A percentile compares a stretch with the other conserved stretches of the same genome.
phyloP scores from a whole-genome alignment of 192 early-diverging fungal genomes.

The Gamsiella multidivaricata region DNA sequence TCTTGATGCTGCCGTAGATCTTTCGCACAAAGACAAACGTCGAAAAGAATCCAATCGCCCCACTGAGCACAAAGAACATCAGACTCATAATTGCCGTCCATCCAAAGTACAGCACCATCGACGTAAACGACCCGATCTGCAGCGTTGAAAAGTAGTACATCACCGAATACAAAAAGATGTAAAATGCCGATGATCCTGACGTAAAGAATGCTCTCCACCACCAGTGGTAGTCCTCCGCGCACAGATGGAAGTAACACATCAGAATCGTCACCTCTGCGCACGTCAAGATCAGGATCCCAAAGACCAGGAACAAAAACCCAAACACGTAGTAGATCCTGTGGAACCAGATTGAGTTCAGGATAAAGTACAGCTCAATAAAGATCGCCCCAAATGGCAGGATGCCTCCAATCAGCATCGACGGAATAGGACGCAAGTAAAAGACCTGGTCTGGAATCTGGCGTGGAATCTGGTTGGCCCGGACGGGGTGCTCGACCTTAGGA shows the following conservation, averaged over 20 bases:
- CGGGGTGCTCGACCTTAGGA: constrained; percentile 77
- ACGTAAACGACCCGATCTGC: constrained; percentile 81
- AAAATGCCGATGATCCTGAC: constrained; percentile 86
- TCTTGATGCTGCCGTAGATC: constrained; percentile 88
- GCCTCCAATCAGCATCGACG: constrained; percentile 83
- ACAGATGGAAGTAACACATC: constrained; percentile 90
- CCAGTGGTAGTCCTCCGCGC: constrained; percentile 86
- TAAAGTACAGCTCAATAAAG: constrained; percentile 97
- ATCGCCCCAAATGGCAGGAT: constrained; percentile 92
- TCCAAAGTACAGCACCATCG: constrained; percentile 90
- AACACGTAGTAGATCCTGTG: constrained; percentile 94
- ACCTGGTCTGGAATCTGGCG: constrained; percentile 91
- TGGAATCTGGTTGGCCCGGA: constrained; percentile 92
- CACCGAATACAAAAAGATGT: constrained; percentile 89
- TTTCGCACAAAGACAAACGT: constrained; percentile 81
- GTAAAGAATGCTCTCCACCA: constrained; percentile 92
- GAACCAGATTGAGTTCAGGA: constrained; percentile 95
- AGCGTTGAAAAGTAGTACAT: constrained; percentile 86
- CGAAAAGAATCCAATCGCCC: constrained; percentile 83
- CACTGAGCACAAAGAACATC: constrained; percentile 80
- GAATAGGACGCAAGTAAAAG: constrained; percentile 79
- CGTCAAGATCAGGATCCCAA: constrained; percentile 84
- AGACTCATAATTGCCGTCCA: constrained; percentile 84
- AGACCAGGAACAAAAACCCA: constrained; percentile 92
- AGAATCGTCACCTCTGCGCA: constrained; percentile 92